Evolutionary conservation across 2,329 filamentous ascomycete genomes (phyloP), one percentile per base, ranked within the genome.

Genomic region (Raffaelea deltoideospora): DNA sequence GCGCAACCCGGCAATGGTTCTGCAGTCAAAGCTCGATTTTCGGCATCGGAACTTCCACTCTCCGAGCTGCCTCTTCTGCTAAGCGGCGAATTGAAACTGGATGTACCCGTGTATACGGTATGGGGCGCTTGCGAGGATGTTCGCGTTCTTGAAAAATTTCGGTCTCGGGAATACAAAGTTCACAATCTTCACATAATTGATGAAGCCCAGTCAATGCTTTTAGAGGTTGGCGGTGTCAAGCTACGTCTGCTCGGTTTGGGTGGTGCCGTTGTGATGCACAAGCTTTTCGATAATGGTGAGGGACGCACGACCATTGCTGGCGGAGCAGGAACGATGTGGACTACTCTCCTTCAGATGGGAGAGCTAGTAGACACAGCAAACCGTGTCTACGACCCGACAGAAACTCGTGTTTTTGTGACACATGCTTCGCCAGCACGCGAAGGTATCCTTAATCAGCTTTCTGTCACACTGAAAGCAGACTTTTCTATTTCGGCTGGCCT

Each of bases 51-150:
- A 45, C 75, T 95, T 21, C 85, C 86, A 39, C 78, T 98, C 37
- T 98, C 90, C 40, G 87, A 98, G 63, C 76, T 98, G 26, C 74
- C 88, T 19, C 74, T 83, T 50, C 85, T 98, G 49, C 72, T 98
- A 46, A 82, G 76, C 59, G 87, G 87, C 57, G 80, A 81, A 47
- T 70, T 92, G 52, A 93, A 85, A 53, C 76, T 98, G 40, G 87
- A 98, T 43, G 81, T 98, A 40, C 90, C 90, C 1, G 90, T 98
- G 39, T 96, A 95, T 63, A 98, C 90, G 29, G 90, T 98, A 27
- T 98, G 90, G 90, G 90, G 90, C 54, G 90, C 90, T 33, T 98
- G 90, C 54, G 90, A 98, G 61, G 90, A 98, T 68, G 90, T 98
- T 17, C 79, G 90, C 40, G 90, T 98, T 21, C 61, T 98, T 51